A percentile compares a stretch with the other conserved stretches of the same genome.
Evolutionary conservation across 2,329 filamentous ascomycete genomes (phyloP).

Genomic region (Aspergillus felis): DNA sequence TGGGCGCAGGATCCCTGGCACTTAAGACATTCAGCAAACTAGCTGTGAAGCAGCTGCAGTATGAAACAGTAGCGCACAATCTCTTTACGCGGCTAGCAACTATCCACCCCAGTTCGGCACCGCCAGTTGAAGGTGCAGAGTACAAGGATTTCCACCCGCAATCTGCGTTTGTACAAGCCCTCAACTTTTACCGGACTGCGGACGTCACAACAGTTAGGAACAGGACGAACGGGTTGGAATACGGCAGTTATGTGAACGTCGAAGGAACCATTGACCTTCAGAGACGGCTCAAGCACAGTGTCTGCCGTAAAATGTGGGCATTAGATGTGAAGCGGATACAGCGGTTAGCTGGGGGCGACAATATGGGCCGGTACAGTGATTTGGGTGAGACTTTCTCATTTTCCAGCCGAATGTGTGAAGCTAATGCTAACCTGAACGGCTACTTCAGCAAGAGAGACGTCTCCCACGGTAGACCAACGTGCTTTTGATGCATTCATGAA

Average conservation of each 20-base stretch:
- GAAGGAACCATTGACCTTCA: constrained; percentile 41
- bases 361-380: constrained; percentile 32
- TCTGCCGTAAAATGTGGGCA: constrained; percentile 41
- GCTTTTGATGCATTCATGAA: constrained; percentile 39
- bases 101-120: constrained; percentile 43
- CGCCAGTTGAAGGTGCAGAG: constrained; percentile 37
- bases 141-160: constrained; percentile 42
- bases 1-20: constrained; percentile 46
- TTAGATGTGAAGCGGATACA: constrained; percentile 41
- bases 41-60: constrained; percentile 48
- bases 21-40: constrained; percentile 43
- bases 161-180: constrained; percentile 35
- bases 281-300: constrained; percentile 34
- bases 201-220: constrained; percentile 35
- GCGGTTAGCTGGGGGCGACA: constrained; percentile 37
- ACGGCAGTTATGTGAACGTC: constrained; percentile 44
- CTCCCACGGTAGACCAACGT: constrained; percentile 32
- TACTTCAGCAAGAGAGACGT: constrained; percentile 27
- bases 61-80: constrained; percentile 46
- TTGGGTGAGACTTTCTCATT: constrained; percentile 27
- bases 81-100: constrained; percentile 46
- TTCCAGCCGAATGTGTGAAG: neutral
- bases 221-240: constrained; percentile 36
- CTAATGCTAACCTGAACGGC: neutral
- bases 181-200: constrained; percentile 40